A percentile compares a stretch with the other conserved stretches of the same genome.
Conservation (phyloP, 768 basidiomycete genomes). For the Agaricus subrufescens region DNA sequence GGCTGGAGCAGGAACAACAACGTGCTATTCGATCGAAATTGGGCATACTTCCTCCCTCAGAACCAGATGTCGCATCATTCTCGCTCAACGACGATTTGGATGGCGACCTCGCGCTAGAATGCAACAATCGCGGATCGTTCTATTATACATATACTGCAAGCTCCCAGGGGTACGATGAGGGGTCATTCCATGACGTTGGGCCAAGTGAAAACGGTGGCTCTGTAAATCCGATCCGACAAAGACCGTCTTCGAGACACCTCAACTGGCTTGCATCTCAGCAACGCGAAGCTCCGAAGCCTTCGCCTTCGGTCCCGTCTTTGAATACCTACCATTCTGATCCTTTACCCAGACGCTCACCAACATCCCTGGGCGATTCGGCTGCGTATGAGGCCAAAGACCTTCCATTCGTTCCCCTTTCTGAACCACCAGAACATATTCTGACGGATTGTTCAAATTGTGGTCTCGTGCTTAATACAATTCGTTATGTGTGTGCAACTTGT, state of each 20-base stretch:
- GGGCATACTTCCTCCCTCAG: constrained; percentile 53
- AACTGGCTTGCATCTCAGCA: constrained; percentile 61
- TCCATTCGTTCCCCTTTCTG: constrained; percentile 40
- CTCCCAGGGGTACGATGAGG: constrained; percentile 53
- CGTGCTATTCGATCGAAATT: constrained; percentile 59
- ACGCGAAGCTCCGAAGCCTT: constrained; percentile 7
- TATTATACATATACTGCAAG: constrained; percentile 68
- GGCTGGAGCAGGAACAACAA: constrained; percentile 80
- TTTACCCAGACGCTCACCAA: constrained; percentile 13
- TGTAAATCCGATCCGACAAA: constrained; percentile 27
- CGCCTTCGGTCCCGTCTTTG: constrained; percentile 19
- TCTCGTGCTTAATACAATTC: constrained; percentile 66
- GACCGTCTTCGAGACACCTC: constrained; percentile 66
- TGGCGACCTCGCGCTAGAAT: constrained; percentile 63
- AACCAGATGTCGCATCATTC: constrained; percentile 45
- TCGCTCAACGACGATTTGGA: constrained; percentile 40
- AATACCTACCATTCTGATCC: constrained; percentile 26
- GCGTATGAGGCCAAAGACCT: constrained; percentile 42
- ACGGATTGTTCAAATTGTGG: constrained; percentile 87
- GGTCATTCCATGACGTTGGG: constrained; percentile 20
- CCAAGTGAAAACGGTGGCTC: constrained; percentile 18
- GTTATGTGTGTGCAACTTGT: constrained; percentile 87
- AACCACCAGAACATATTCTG: constrained; percentile 54
- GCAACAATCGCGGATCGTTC: constrained; percentile 64
- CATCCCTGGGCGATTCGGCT: constrained; percentile 5